phyloP scores from a whole-genome alignment of 768 basidiomycete species.

The Rhodotorula kratochvilovae region DNA sequence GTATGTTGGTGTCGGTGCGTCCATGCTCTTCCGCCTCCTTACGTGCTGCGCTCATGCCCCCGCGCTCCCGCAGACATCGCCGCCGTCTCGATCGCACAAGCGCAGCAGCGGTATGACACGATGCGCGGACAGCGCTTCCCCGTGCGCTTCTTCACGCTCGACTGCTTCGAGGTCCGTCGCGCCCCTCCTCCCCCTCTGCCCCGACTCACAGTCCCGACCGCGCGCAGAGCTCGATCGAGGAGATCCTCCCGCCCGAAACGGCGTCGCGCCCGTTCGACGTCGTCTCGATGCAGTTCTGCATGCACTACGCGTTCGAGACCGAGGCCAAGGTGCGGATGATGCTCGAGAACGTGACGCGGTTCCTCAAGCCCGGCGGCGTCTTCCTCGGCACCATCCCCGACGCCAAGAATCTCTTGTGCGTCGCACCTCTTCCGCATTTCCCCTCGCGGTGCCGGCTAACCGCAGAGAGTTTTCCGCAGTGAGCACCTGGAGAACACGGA shows the following conservation, averaged over 20 bases:
- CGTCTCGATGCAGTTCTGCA: constrained; percentile 98
- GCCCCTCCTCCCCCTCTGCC: background rate
- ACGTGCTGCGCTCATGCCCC: background rate
- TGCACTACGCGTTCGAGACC: constrained; percentile 99
- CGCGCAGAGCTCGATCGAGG: constrained; percentile 59
- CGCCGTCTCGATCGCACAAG: constrained; percentile 78
- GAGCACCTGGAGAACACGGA: constrained; percentile 62
- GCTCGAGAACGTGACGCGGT: constrained; percentile 80
- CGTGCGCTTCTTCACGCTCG: constrained; percentile 76
- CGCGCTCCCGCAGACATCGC: constrained; percentile 59
- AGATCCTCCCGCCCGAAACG: constrained; percentile 55
- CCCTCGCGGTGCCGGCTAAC: background rate
- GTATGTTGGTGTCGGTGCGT: constrained; percentile 72
- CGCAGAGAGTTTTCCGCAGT: constrained; percentile 48
- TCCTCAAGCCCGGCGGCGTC: constrained; percentile 76
- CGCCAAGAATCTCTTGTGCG: constrained; percentile 74
- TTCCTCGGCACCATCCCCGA: constrained; percentile 98
- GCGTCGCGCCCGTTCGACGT: constrained; percentile 69
- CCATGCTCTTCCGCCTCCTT: background rate
- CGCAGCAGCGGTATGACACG: constrained; percentile 62
- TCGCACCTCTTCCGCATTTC: constrained; percentile 23
- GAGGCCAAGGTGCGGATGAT: constrained; percentile 78
- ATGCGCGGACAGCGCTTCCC: constrained; percentile 60
- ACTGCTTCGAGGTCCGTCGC: constrained; percentile 68
- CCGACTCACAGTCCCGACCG: background rate